A percentile compares a stretch with the other conserved stretches of the same genome.
Evolutionary conservation across 1,284 basidiomycete genomes (phyloP).

Genomic region (Ustanciosporium gigantosporum): DNA sequence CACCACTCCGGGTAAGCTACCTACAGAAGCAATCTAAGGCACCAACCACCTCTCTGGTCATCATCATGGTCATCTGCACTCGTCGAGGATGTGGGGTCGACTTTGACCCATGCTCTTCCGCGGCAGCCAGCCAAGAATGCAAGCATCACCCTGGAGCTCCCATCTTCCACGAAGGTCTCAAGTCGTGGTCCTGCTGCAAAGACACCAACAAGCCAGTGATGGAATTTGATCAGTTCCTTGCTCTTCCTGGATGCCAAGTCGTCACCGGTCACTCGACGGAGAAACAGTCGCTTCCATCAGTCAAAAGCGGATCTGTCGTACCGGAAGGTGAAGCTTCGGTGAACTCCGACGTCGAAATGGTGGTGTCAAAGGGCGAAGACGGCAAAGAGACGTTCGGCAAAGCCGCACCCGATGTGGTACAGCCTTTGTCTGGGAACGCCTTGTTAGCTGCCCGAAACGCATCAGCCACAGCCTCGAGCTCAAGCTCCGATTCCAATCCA

Average conservation of each 20-base stretch:
- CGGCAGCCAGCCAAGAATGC: constrained; percentile 19
- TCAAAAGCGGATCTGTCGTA: constrained; percentile 30
- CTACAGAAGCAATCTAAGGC: too few species aligned
- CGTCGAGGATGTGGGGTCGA: constrained; percentile 56
- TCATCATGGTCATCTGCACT: constrained; percentile 54
- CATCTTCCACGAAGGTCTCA: constrained; percentile 59
- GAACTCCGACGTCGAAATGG: background rate
- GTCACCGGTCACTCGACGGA: constrained; percentile 43
- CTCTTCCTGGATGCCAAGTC: constrained; percentile 47
- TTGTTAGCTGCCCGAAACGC: constrained; percentile 33
- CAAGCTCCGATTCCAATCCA: constrained; percentile 1
- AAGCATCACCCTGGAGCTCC: constrained; percentile 57
- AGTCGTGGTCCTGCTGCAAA: constrained; percentile 61
- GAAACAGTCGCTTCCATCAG: constrained; percentile 36
- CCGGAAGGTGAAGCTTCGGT: constrained; percentile 5
- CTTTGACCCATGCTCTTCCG: constrained; percentile 19
- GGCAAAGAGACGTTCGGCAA: constrained; percentile 38
- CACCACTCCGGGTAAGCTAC: too few species aligned
- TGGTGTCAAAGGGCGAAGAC: constrained; percentile 9
- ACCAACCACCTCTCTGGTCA: too few species aligned
- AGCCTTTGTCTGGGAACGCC: constrained; percentile 28
- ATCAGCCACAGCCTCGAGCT: background rate
- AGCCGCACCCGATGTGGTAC: constrained; percentile 6
- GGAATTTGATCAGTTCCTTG: constrained; percentile 59
- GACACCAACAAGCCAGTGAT: constrained; percentile 59